phyloP scores from a whole-genome alignment of 768 basidiomycete species.

The Lyophyllum decastes region DNA sequence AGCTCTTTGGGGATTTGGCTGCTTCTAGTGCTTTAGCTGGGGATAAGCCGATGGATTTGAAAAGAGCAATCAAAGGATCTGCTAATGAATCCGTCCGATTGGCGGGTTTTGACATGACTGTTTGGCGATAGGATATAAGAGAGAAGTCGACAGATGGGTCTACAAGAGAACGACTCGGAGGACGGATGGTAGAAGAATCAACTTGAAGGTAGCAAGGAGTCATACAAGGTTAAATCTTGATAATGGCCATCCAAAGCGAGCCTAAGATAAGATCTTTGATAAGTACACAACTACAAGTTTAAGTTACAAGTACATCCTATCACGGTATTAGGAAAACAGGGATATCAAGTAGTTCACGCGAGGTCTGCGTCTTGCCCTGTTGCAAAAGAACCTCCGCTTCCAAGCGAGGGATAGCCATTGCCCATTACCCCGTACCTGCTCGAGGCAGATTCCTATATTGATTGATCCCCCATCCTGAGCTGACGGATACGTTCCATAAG shows the following conservation, averaged over 20 bases:
- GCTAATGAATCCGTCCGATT: slow-evolving; percentile 22
- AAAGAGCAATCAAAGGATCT: slow-evolving; percentile 46
- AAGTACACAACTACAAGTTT: neutral
- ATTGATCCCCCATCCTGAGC: neutral
- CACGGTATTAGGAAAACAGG: neutral
- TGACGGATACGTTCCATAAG: slow-evolving; percentile 4
- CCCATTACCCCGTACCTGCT: neutral
- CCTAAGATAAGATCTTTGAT: slow-evolving; percentile 15
- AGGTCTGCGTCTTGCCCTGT: neutral
- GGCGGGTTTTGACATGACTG: slow-evolving; percentile 28
- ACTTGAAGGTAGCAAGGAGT: neutral
- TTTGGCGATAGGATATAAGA: neutral
- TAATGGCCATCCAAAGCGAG: slow-evolving; percentile 9
- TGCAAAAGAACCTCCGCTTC: neutral
- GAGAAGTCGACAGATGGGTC: neutral
- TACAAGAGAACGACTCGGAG: neutral
- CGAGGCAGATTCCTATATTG: neutral
- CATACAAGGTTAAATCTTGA: neutral
- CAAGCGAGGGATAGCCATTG: neutral
- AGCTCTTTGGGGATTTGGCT: slow-evolving; percentile 77
- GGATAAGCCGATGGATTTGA: slow-evolving; percentile 77
- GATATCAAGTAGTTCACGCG: neutral
- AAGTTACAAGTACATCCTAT: neutral
- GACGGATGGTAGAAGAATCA: neutral
- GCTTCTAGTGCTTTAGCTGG: slow-evolving; percentile 81